A percentile compares a stretch with the other conserved stretches of the same genome.
Conservation (phyloP, 2,329 filamentous ascomycete genomes). For the Coniosporium tulheliwenetii region DNA sequence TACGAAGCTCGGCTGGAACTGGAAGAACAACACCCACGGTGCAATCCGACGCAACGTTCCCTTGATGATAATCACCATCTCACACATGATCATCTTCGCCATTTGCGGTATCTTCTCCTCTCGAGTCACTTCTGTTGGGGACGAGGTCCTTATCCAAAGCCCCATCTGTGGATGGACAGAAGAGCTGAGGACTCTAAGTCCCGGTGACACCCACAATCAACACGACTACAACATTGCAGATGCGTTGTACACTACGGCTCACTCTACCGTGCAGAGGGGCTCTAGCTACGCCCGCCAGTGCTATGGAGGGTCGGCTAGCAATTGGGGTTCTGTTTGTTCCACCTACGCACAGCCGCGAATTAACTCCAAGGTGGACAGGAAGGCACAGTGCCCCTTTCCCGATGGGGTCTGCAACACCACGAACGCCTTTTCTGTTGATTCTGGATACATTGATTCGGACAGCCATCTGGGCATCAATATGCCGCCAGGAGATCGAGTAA, state of each 20-base stretch:
- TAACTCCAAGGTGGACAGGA: neutral
- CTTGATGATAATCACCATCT: neutral
- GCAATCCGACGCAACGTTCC: neutral
- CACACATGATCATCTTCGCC: neutral
- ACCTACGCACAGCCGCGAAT: neutral
- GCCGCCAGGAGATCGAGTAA: neutral
- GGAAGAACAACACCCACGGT: neutral
- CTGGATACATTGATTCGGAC: conserved; percentile 1
- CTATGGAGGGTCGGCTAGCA: neutral
- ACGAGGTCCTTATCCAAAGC: neutral
- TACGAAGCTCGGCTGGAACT: neutral
- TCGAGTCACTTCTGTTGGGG: neutral
- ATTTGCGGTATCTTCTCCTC: conserved; percentile 1
- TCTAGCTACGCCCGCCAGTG: conserved; percentile 1
- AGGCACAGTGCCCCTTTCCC: conserved; percentile 1
- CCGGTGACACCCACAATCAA: no score
- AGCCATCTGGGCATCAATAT: conserved; percentile 1
- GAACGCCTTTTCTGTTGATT: conserved; percentile 1
- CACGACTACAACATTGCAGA: no score
- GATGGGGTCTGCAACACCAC: neutral
- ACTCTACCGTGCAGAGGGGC: neutral
- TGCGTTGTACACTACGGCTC: neutral
- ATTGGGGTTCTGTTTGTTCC: neutral
- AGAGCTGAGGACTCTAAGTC: no score
- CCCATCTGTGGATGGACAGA: neutral